Percentiles rank a stretch among this genome's conserved stretches.
Conservation (phyloP, 495 filamentous ascomycete species). For the Apodospora peruviana region DNA sequence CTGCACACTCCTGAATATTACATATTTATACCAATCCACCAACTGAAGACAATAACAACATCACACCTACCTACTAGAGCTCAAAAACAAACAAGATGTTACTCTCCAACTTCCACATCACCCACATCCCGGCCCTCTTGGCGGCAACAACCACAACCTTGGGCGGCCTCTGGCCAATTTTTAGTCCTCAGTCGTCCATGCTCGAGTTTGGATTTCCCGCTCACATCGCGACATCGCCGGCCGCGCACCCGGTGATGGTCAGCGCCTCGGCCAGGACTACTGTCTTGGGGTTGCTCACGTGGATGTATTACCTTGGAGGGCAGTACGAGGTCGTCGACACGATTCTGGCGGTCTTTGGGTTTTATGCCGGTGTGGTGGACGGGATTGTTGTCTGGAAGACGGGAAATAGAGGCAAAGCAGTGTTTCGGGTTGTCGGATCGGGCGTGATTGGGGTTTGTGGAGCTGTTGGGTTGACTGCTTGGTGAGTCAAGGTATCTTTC, state of each 20-base stretch:
- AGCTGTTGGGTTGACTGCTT: constrained; percentile 23
- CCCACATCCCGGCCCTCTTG: constrained; percentile 27
- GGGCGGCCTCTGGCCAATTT: constrained; percentile 25
- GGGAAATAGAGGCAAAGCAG: constrained; percentile 20
- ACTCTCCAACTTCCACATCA: constrained; percentile 12
- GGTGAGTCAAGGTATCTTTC: too few species aligned
- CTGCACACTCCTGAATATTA: too few species aligned
- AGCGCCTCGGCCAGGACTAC: constrained; percentile 23
- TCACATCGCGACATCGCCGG: constrained; percentile 19
- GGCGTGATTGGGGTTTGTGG: constrained; percentile 21
- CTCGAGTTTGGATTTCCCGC: constrained; percentile 29
- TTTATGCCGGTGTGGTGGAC: constrained; percentile 23
- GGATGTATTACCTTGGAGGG: constrained; percentile 20
- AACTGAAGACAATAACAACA: too few species aligned
- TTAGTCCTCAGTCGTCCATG: constrained; percentile 23
- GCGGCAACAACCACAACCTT: constrained; percentile 22
- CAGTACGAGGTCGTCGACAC: constrained; percentile 25
- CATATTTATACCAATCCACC: too few species aligned
- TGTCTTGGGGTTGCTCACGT: constrained; percentile 22
- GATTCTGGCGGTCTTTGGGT: constrained; percentile 23
- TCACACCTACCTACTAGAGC: too few species aligned
- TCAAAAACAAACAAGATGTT: too few species aligned
- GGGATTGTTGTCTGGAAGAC: constrained; percentile 30
- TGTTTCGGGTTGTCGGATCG: constrained; percentile 27
- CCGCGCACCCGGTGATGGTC: constrained; percentile 23